These are phyloP conservation scores for Nematodospora valgi DNA, from an alignment of 805 yeast genomes.

Conservation along the genomic window DNA sequence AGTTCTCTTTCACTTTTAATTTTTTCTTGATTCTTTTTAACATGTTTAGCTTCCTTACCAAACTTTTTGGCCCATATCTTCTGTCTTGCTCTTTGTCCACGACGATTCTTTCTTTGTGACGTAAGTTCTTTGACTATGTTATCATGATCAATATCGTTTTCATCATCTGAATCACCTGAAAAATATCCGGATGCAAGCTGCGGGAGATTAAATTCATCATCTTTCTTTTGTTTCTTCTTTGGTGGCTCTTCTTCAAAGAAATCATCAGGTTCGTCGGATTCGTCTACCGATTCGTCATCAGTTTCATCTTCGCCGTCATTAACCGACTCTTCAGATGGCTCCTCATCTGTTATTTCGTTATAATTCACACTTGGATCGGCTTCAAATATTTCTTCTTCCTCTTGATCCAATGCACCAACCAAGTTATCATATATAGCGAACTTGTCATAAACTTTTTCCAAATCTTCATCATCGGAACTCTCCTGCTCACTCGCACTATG, in stretches of 20 bases:
- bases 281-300: slow-evolving; percentile 11
- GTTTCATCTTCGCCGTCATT: slow-evolving; percentile 29
- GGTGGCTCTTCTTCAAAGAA: slow-evolving; percentile 27
- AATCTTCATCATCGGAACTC: slow-evolving; percentile 14
- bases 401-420: slow-evolving; percentile 41
- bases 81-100: slow-evolving; percentile 97
- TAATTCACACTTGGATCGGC: slow-evolving; percentile 42
- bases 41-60: slow-evolving; percentile 81
- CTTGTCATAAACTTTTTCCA: slow-evolving; percentile 27
- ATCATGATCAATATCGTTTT: slow-evolving; percentile 43
- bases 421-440: slow-evolving; percentile 35
- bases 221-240: slow-evolving; percentile 14
- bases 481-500: slow-evolving; percentile 17
- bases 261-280: slow-evolving; percentile 32
- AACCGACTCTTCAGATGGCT: slow-evolving; percentile 41
- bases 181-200: slow-evolving; percentile 74
- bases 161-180: slow-evolving; percentile 79
- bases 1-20: slow-evolving; percentile 53
- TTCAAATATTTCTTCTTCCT: slow-evolving; percentile 25
- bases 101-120: slow-evolving; percentile 72
- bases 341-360: slow-evolving; percentile 66
- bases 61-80: slow-evolving; percentile 93
- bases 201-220: slow-evolving; percentile 49
- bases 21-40: slow-evolving; percentile 60
- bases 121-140: slow-evolving; percentile 51